Percentiles rank a stretch among this genome's conserved stretches.
Conservation (phyloP, 352 stramenopile species). For the Globisporangium echinulatum region DNA sequence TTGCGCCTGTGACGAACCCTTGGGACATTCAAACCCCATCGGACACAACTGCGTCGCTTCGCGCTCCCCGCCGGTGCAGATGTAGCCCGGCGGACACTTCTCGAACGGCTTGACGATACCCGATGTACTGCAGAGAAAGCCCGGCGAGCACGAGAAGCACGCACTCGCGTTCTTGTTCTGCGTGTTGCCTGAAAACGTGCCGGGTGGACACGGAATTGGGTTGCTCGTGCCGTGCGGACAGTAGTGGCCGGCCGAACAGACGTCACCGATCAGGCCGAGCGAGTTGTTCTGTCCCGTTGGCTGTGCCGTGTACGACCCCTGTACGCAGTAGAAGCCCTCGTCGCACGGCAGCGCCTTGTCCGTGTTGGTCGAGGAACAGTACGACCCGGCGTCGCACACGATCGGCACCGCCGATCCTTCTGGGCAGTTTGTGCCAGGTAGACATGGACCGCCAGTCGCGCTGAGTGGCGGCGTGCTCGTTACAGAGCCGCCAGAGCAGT, state of each 20-base stretch:
- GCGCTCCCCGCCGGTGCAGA: constrained; percentile 58
- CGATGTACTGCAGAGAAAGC: constrained; percentile 53
- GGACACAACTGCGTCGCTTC: constrained; percentile 51
- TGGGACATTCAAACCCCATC: constrained; percentile 68
- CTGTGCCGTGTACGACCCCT: constrained; percentile 72
- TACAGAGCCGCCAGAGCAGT: constrained; percentile 62
- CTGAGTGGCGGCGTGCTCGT: constrained; percentile 39
- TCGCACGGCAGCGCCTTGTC: constrained; percentile 62
- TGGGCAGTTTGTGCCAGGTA: constrained; percentile 83
- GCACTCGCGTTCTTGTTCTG: constrained; percentile 49
- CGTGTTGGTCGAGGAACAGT: constrained; percentile 75
- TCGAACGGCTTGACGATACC: constrained; percentile 38
- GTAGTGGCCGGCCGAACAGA: constrained; percentile 70
- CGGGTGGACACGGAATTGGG: constrained; percentile 66
- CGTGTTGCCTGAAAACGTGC: constrained; percentile 61
- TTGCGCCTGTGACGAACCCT: constrained; percentile 38
- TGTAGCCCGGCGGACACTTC: constrained; percentile 45
- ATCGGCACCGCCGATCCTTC: constrained; percentile 79
- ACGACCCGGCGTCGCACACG: constrained; percentile 69
- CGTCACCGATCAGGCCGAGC: constrained; percentile 63
- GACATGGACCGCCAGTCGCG: constrained; percentile 59
- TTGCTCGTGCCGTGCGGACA: constrained; percentile 76
- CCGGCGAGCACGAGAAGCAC: constrained; percentile 61
- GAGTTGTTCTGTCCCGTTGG: constrained; percentile 69
- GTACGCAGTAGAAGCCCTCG: constrained; percentile 84